These are phyloP conservation scores for Colletotrichum eremochloae DNA, from an alignment of 2,329 filamentous ascomycete genomes.

Conservation along the genomic window DNA sequence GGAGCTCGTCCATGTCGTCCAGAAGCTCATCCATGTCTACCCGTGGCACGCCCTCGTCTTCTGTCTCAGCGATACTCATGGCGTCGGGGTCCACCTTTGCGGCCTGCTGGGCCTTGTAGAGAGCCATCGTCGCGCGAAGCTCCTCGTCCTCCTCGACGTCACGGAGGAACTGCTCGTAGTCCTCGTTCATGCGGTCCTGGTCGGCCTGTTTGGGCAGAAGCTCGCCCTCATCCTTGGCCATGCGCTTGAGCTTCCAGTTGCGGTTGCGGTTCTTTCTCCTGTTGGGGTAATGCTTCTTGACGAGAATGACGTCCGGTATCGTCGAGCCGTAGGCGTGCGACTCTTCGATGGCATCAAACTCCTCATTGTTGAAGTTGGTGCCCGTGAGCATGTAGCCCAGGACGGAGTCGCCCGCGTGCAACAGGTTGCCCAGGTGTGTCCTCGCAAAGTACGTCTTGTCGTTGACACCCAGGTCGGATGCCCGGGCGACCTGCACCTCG, in stretches of 20 bases:
- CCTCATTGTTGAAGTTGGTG: slow-evolving; percentile 91
- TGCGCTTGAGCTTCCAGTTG: slow-evolving; percentile 95
- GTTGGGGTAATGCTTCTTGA: slow-evolving; percentile 96
- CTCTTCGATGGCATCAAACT: slow-evolving; percentile 86
- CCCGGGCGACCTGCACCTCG: slow-evolving; percentile 89
- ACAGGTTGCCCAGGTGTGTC: slow-evolving; percentile 87
- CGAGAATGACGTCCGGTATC: slow-evolving; percentile 92
- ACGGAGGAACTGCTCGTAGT: slow-evolving; percentile 97
- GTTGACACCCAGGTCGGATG: slow-evolving; percentile 87
- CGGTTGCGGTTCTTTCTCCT: slow-evolving; percentile 86
- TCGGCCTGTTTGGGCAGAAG: slow-evolving; percentile 88
- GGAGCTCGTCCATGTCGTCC: slow-evolving; percentile 93
- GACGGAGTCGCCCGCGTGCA: slow-evolving; percentile 91
- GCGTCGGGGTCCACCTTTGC: slow-evolving; percentile 68
- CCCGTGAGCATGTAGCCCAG: slow-evolving; percentile 92
- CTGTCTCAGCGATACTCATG: slow-evolving; percentile 77
- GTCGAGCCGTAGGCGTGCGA: slow-evolving; percentile 81
- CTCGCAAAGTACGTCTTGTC: slow-evolving; percentile 90
- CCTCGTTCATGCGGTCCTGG: slow-evolving; percentile 87
- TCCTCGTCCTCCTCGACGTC: slow-evolving; percentile 98
- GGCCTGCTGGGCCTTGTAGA: slow-evolving; percentile 81
- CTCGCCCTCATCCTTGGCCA: slow-evolving; percentile 90
- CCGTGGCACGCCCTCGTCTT: slow-evolving; percentile 73
- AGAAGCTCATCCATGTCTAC: slow-evolving; percentile 86
- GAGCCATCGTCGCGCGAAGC: slow-evolving; percentile 82